These are phyloP conservation scores for Neocucurbitaria cava DNA, from an alignment of 2,329 filamentous ascomycete species.

Conservation along the genomic window DNA sequence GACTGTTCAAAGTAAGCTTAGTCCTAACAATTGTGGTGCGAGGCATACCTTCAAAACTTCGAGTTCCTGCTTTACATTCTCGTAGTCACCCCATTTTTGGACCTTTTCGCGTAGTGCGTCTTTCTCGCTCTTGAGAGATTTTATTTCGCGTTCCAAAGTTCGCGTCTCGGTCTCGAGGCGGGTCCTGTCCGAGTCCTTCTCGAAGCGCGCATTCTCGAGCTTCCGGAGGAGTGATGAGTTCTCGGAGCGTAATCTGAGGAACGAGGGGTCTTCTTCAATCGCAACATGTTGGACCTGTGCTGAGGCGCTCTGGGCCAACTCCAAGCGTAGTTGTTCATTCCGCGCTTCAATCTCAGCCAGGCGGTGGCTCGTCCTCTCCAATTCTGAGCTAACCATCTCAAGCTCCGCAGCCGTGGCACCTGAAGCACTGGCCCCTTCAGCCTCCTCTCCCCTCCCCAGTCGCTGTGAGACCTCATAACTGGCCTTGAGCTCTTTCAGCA, in stretches of 20 bases:
- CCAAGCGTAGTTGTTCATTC: conserved; percentile 90
- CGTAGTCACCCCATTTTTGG: conserved; percentile 90
- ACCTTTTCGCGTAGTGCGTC: conserved; percentile 82
- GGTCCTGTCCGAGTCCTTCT: conserved; percentile 81
- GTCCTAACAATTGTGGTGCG: background rate
- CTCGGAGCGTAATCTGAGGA: conserved; percentile 87
- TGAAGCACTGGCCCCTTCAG: conserved; percentile 62
- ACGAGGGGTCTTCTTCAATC: conserved; percentile 87
- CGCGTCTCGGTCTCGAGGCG: conserved; percentile 77
- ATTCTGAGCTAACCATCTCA: conserved; percentile 88
- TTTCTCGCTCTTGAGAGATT: conserved; percentile 77
- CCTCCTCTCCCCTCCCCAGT: conserved; percentile 74
- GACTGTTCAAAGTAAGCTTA: conserved; percentile 59
- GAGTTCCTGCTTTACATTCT: conserved; percentile 93
- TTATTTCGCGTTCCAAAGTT: conserved; percentile 79
- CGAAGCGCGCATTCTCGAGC: conserved; percentile 81
- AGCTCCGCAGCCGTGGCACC: conserved; percentile 86
- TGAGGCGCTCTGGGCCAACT: conserved; percentile 88
- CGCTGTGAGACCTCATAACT: conserved; percentile 96
- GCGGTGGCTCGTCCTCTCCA: conserved; percentile 86
- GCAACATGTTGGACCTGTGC: conserved; percentile 65
- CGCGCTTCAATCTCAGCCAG: conserved; percentile 90
- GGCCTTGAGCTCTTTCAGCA: conserved; percentile 94
- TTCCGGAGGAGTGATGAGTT: conserved; percentile 92
- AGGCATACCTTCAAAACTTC: conserved; percentile 79